phyloP scores from a whole-genome alignment of 2,329 filamentous ascomycete genomes.

The Magnaporthiopsis incrustans region DNA sequence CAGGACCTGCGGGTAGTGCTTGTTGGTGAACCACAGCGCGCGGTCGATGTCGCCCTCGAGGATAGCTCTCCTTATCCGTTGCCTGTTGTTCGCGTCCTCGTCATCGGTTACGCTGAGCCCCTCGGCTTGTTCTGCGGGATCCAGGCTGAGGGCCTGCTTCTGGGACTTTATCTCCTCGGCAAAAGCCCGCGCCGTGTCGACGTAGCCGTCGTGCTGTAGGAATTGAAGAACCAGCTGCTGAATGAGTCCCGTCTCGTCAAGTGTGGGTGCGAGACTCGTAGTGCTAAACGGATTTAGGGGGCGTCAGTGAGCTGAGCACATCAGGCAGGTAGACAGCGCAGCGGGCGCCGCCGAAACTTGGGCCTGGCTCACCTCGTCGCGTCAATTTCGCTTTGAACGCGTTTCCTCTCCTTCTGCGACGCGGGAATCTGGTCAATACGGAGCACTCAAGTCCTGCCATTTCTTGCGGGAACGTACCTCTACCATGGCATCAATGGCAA shows the following conservation, averaged over 20 bases:
- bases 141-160: slow-evolving; percentile 58
- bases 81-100: slow-evolving; percentile 75
- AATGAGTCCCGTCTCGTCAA: slow-evolving; percentile 69
- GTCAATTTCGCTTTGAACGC: slow-evolving; percentile 52
- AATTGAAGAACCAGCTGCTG: slow-evolving; percentile 84
- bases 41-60: slow-evolving; percentile 87
- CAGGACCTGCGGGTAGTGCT: slow-evolving; percentile 74
- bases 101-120: slow-evolving; percentile 69
- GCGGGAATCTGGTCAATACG: not conserved
- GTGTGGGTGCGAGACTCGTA: slow-evolving; percentile 50
- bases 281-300: slow-evolving; percentile 30
- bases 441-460: not conserved
- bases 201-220: slow-evolving; percentile 88
- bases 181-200: slow-evolving; percentile 87
- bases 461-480: slow-evolving; percentile 45
- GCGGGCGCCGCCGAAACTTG: too few relatives aligned
- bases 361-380: slow-evolving; percentile 28
- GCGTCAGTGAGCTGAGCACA: not conserved
- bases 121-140: slow-evolving; percentile 41
- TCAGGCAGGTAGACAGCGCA: too few relatives aligned
- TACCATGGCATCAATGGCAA: slow-evolving; percentile 84
- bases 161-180: slow-evolving; percentile 71
- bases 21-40: slow-evolving; percentile 72
- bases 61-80: slow-evolving; percentile 80
- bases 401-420: slow-evolving; percentile 49